Evolutionary conservation across 169 alveolate species (phyloP).

Genomic region (Plasmodium sp.): DNA sequence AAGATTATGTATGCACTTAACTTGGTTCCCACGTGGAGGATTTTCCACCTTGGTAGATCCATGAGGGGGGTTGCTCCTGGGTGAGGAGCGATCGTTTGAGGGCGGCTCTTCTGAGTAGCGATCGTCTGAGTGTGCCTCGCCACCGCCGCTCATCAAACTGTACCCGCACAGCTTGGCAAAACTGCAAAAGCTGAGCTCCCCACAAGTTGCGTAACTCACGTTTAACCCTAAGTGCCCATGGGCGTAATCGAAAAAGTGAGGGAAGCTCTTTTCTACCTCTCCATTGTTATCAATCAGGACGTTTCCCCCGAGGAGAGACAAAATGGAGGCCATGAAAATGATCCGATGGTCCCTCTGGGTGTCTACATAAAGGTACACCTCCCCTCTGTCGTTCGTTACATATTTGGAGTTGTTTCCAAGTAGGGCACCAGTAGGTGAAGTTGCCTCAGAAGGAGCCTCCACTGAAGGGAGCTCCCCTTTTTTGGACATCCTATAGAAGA

Average conservation of each 20-base stretch:
- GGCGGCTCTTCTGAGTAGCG: neutral
- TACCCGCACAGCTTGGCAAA: neutral
- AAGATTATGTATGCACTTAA: neutral
- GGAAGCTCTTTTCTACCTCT: slow-evolving; percentile 24
- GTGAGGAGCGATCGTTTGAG: neutral
- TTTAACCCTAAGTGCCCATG: neutral
- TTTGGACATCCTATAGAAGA: neutral
- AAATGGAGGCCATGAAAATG: slow-evolving; percentile 25
- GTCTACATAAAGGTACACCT: slow-evolving; percentile 22
- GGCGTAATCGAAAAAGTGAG: slow-evolving; percentile 7
- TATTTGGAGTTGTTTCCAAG: slow-evolving; percentile 3
- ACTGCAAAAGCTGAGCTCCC: neutral
- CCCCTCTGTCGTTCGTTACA: neutral
- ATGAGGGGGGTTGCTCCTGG: neutral
- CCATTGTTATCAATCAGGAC: neutral
- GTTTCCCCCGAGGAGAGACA: slow-evolving; percentile 28
- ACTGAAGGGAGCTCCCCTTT: neutral
- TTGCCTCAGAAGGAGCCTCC: neutral
- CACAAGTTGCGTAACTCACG: neutral
- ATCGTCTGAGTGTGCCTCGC: neutral
- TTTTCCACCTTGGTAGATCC: neutral
- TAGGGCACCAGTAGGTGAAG: neutral
- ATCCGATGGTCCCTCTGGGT: slow-evolving; percentile 34
- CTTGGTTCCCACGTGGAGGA: neutral
- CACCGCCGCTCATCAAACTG: neutral